phyloP scores from a whole-genome alignment of 169 alveolate genomes.

The Nephromyces sp. region DNA sequence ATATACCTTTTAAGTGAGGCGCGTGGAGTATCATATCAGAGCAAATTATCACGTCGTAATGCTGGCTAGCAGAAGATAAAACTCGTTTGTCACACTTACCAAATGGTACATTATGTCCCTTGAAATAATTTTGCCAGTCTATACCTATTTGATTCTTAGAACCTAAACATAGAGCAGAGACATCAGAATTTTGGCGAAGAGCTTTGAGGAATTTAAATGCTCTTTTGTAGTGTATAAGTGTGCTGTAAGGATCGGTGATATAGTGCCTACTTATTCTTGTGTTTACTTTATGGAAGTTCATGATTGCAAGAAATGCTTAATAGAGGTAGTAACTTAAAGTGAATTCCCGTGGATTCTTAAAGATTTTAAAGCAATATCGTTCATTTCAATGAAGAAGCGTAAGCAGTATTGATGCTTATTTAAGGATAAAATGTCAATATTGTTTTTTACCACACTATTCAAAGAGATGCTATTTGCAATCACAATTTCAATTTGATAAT shows the following conservation, averaged over 20 bases:
- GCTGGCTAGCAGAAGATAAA: conserved; percentile 11
- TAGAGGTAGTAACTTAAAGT: too few species aligned
- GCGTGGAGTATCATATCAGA: conserved; percentile 14
- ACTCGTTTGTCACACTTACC: neutral
- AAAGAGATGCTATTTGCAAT: too few species aligned
- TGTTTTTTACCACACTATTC: too few species aligned
- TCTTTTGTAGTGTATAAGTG: conserved; percentile 23
- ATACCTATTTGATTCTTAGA: conserved; percentile 4
- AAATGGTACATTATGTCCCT: neutral
- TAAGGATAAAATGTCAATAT: too few species aligned
- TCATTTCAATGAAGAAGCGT: too few species aligned
- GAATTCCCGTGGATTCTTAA: too few species aligned
- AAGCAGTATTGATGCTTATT: too few species aligned
- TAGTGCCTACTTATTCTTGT: conserved; percentile 10
- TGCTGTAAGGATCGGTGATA: conserved; percentile 25
- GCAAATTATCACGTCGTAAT: conserved; percentile 11
- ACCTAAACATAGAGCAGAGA: conserved; percentile 8
- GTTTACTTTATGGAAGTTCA: conserved; percentile 12
- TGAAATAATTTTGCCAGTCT: conserved; percentile 14
- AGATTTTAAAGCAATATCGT: too few species aligned
- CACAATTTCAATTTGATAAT: too few species aligned
- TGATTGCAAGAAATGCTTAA: too few species aligned
- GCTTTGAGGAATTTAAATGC: conserved; percentile 20
- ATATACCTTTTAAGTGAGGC: neutral
- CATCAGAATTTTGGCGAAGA: neutral